Evolutionary conservation across 2,329 filamentous ascomycete species (phyloP).

Genomic region (Dactylonectria macrodidyma): DNA sequence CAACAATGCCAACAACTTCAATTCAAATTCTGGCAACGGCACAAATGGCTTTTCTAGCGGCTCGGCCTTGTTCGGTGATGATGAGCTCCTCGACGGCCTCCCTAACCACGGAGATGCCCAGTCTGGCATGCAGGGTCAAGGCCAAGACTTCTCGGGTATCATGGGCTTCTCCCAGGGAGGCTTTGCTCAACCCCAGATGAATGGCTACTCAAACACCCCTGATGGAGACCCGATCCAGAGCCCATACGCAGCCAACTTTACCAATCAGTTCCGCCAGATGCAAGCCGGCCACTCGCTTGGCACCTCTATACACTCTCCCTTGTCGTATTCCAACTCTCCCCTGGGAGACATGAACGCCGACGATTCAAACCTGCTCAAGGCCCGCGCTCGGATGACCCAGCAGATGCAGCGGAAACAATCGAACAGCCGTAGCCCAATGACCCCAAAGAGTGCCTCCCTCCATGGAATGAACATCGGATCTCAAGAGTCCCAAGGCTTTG

Average conservation of each 20-base stretch:
- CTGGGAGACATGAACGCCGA: slow-evolving; percentile 66
- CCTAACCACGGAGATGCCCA: slow-evolving; percentile 69
- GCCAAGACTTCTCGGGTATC: slow-evolving; percentile 71
- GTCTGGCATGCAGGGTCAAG: slow-evolving; percentile 65
- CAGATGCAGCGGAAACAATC: slow-evolving; percentile 81
- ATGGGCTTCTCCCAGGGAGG: slow-evolving; percentile 71
- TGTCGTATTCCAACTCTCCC: slow-evolving; percentile 58
- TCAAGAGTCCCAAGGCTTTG: slow-evolving; percentile 80
- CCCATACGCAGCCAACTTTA: slow-evolving; percentile 86
- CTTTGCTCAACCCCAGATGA: slow-evolving; percentile 77
- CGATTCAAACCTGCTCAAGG: slow-evolving; percentile 73
- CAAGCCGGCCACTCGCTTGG: slow-evolving; percentile 71
- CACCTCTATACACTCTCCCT: slow-evolving; percentile 61
- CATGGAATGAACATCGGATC: slow-evolving; percentile 78
- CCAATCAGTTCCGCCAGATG: slow-evolving; percentile 83
- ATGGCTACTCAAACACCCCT: slow-evolving; percentile 90
- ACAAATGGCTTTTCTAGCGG: slow-evolving; percentile 82
- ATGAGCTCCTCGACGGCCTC: slow-evolving; percentile 87
- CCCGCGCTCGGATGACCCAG: slow-evolving; percentile 71
- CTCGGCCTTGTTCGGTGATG: slow-evolving; percentile 86
- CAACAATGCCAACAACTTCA: slow-evolving; percentile 66
- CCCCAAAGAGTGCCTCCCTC: slow-evolving; percentile 86
- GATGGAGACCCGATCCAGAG: slow-evolving; percentile 94
- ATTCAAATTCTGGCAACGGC: slow-evolving; percentile 71
- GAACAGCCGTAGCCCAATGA: slow-evolving; percentile 84